These are phyloP conservation scores for Cladosporium austrohemisphaericum DNA, from an alignment of 2,329 filamentous ascomycete genomes.

Conservation along the genomic window DNA sequence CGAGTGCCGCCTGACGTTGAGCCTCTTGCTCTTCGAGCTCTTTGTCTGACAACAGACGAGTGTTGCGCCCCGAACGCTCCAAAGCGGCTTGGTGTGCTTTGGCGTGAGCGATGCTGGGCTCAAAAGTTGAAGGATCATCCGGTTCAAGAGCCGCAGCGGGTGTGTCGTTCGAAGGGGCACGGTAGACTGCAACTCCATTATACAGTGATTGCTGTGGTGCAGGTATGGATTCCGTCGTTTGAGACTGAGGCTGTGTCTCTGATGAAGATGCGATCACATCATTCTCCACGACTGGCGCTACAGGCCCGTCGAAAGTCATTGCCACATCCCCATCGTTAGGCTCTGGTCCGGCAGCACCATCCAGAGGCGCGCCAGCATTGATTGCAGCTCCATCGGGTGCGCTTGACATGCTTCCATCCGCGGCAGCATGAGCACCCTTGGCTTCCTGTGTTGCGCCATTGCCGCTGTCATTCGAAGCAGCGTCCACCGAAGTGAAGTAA, in stretches of 20 bases:
- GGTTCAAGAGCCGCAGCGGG: slow-evolving; percentile 67
- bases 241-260: slow-evolving; percentile 20
- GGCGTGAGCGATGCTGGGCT: slow-evolving; percentile 70
- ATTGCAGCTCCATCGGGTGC: slow-evolving; percentile 24
- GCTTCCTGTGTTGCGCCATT: slow-evolving; percentile 20
- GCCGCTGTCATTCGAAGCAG: slow-evolving; percentile 23
- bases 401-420: slow-evolving; percentile 19
- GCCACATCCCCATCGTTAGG: slow-evolving; percentile 23
- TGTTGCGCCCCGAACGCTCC: slow-evolving; percentile 62
- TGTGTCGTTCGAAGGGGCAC: slow-evolving; percentile 68
- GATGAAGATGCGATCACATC: slow-evolving; percentile 31
- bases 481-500: slow-evolving; percentile 58
- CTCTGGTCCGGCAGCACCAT: slow-evolving; percentile 24
- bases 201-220: slow-evolving; percentile 11
- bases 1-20: slow-evolving; percentile 62
- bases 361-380: slow-evolving; percentile 21
- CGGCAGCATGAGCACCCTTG: slow-evolving; percentile 21
- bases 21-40: slow-evolving; percentile 70
- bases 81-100: slow-evolving; percentile 70
- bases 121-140: slow-evolving; percentile 71
- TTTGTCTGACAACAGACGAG: slow-evolving; percentile 73
- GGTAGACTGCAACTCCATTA: slow-evolving; percentile 55
- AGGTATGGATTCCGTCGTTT: slow-evolving; percentile 5
- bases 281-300: slow-evolving; percentile 22
- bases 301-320: slow-evolving; percentile 13